Percentiles rank a stretch among this genome's conserved stretches.
phyloP scores from a whole-genome alignment of 352 stramenopile genomes.

The Globisporangium polare region DNA sequence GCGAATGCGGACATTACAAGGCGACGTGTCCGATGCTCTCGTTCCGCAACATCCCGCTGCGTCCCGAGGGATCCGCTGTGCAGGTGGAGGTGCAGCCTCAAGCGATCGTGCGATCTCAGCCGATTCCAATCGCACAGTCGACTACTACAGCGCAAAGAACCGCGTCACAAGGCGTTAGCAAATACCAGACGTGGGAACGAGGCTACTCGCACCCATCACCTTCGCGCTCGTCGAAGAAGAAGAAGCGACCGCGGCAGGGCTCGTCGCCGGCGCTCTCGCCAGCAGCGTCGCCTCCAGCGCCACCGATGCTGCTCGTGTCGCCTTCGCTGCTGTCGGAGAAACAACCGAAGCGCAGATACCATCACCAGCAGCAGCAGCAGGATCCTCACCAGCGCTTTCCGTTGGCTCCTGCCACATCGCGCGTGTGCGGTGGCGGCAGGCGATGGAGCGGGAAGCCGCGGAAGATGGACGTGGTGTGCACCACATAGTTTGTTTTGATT shows the following conservation, averaged over 20 bases:
- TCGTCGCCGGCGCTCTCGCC: conserved; percentile 35
- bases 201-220: conserved; percentile 20
- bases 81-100: neutral
- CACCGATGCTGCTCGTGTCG: conserved; percentile 21
- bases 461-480: conserved; percentile 16
- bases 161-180: conserved; percentile 16
- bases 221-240: conserved; percentile 45
- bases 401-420: conserved; percentile 16
- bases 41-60: conserved; percentile 45
- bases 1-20: conserved; percentile 69
- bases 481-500: conserved; percentile 3
- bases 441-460: conserved; percentile 8
- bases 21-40: conserved; percentile 65
- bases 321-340: conserved; percentile 28
- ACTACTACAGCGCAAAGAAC: conserved; percentile 12
- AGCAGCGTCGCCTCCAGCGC: conserved; percentile 16
- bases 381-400: conserved; percentile 26
- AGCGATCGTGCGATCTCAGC: neutral
- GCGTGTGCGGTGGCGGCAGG: conserved; percentile 24
- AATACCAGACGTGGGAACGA: conserved; percentile 31
- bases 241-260: conserved; percentile 53
- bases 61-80: conserved; percentile 12
- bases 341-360: conserved; percentile 26
- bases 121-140: conserved; percentile 6
- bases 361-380: conserved; percentile 25